Conservation (phyloP, 75 land plant species). For the Ceratopteris richardii region DNA sequence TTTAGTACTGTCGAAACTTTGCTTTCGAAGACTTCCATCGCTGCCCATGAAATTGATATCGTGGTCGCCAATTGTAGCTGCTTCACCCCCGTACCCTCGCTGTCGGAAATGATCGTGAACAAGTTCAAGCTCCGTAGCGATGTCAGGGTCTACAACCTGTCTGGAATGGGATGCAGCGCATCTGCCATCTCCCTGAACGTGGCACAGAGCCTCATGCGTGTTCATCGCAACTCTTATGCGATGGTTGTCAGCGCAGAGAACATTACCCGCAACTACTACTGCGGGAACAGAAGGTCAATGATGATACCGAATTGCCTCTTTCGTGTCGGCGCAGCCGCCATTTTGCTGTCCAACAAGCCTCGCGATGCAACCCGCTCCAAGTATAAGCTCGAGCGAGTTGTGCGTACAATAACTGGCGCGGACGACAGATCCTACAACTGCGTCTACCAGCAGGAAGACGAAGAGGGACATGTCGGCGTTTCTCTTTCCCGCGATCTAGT, state of each 20-base stretch:
- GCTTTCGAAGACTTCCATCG: conserved; percentile 10
- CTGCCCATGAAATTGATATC: conserved; percentile 41
- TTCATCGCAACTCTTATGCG: background rate
- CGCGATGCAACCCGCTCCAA: conserved; percentile 19
- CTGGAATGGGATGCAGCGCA: conserved; percentile 71
- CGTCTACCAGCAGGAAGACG: conserved; percentile 34
- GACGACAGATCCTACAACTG: conserved; percentile 41
- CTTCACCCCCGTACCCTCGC: conserved; percentile 41
- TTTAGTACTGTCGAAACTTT: background rate
- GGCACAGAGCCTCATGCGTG: conserved; percentile 27
- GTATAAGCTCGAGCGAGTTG: conserved; percentile 24
- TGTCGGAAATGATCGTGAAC: conserved; percentile 39
- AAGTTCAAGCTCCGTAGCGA: conserved; percentile 37
- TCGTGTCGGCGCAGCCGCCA: conserved; percentile 41
- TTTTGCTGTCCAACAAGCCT: conserved; percentile 38
- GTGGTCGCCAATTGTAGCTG: conserved; percentile 47
- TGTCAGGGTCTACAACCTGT: conserved; percentile 39
- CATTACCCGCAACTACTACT: conserved; percentile 14
- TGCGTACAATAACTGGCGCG: conserved; percentile 45
- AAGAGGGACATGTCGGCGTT: conserved; percentile 28
- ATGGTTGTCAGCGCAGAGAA: background rate
- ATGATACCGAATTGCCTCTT: conserved; percentile 53
- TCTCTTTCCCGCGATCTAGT: conserved; percentile 34
- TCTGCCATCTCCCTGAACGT: conserved; percentile 32
- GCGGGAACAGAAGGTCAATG: conserved; percentile 37